Evolutionary conservation across 768 basidiomycete genomes (phyloP).

Genomic region (Cantharellus anzutake): DNA sequence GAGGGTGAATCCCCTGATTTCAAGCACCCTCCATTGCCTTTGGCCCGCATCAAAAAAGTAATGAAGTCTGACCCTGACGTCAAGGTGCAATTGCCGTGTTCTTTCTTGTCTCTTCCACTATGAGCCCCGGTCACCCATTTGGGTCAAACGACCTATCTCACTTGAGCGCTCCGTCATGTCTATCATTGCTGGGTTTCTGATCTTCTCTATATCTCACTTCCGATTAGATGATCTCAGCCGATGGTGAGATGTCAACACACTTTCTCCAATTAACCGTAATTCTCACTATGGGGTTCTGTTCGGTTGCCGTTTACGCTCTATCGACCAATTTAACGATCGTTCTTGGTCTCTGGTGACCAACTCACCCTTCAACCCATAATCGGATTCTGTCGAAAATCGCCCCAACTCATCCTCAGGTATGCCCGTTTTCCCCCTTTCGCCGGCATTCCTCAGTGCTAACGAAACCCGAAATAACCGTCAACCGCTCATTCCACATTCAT

Average conservation of each 20-base stretch:
- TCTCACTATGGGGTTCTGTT: no score
- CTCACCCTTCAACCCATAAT: no score
- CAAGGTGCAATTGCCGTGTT: conserved; percentile 37
- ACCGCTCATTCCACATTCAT: no score
- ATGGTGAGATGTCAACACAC: conserved; percentile 29
- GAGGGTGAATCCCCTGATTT: conserved; percentile 82
- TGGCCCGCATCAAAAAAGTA: conserved; percentile 96
- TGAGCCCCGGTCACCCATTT: neutral
- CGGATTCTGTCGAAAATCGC: no score
- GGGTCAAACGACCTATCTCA: neutral
- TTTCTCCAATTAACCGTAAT: no score
- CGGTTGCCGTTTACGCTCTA: no score
- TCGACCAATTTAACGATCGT: no score
- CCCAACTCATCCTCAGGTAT: no score
- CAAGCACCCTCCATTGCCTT: conserved; percentile 62
- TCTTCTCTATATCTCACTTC: neutral
- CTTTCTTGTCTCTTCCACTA: neutral
- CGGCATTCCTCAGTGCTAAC: no score
- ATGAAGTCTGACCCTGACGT: conserved; percentile 98
- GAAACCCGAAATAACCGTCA: no score
- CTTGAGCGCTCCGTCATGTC: neutral
- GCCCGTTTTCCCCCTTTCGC: no score
- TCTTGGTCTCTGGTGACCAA: no score
- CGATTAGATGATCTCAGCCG: conserved; percentile 82
- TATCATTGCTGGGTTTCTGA: neutral